Evolutionary conservation across 441 rosid species (phyloP).

Genomic region (Erodium texanum): DNA sequence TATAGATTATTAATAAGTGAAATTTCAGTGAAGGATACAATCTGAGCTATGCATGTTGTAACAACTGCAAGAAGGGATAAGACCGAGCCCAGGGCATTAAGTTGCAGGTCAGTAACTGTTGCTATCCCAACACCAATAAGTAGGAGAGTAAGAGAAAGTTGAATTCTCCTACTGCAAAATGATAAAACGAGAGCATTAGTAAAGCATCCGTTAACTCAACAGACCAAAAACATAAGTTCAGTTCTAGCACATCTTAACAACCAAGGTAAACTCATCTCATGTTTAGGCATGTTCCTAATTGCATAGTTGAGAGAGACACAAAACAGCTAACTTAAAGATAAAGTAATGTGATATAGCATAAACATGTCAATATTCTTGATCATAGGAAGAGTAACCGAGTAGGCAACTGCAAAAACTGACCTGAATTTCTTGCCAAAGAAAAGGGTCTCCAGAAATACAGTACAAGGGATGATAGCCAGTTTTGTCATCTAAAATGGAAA

Average conservation of each 20-base stretch:
- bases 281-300: background rate
- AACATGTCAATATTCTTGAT: background rate
- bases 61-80: conserved; percentile 73
- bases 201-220: background rate
- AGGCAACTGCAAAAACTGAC: conserved; percentile 21
- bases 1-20: background rate
- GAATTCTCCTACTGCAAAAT: conserved; percentile 65
- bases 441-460: conserved; percentile 79
- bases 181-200: background rate
- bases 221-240: background rate
- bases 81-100: conserved; percentile 64
- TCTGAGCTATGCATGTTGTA: conserved; percentile 93
- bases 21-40: conserved; percentile 47
- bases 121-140: conserved; percentile 89
- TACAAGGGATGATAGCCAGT: conserved; percentile 93
- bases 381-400: conserved; percentile 1
- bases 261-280: background rate
- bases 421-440: conserved; percentile 89
- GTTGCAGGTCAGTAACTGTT: conserved; percentile 94
- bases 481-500: conserved; percentile 71
- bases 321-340: background rate
- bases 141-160: conserved; percentile 52
- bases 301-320: conserved; percentile 4
- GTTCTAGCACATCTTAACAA: background rate
- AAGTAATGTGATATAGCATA: background rate